phyloP scores from a whole-genome alignment of 805 yeast genomes.

The Kockiozyma suomiensis region DNA sequence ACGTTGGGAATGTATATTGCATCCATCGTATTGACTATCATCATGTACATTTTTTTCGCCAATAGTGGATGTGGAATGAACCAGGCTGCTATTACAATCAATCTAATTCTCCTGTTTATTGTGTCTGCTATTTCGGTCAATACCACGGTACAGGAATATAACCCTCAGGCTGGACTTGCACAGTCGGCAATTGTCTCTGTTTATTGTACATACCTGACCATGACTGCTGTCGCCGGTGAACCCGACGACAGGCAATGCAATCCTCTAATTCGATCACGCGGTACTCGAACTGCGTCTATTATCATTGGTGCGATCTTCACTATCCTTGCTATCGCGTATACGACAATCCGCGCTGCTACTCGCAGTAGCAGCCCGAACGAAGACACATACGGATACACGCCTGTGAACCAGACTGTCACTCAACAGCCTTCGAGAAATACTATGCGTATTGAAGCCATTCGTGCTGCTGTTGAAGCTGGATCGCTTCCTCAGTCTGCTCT shows the following conservation, averaged over 20 bases:
- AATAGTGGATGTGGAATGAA: constrained; percentile 83
- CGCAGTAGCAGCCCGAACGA: constrained; percentile 46
- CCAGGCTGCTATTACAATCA: constrained; percentile 79
- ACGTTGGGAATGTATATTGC: constrained; percentile 82
- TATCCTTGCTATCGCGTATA: constrained; percentile 91
- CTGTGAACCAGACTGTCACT: constrained; percentile 38
- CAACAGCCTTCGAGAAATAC: constrained; percentile 60
- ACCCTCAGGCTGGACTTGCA: constrained; percentile 94
- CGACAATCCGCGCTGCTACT: constrained; percentile 96
- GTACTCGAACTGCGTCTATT: constrained; percentile 86
- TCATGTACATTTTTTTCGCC: constrained; percentile 85
- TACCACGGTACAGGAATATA: constrained; percentile 84
- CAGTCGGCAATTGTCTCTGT: constrained; percentile 95
- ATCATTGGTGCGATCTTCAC: constrained; percentile 92
- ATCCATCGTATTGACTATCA: constrained; percentile 67
- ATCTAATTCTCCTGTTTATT: constrained; percentile 63
- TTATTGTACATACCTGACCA: constrained; percentile 86
- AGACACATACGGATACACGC: constrained; percentile 25
- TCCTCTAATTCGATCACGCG: constrained; percentile 84
- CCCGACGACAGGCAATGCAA: constrained; percentile 94
- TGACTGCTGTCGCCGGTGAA: constrained; percentile 93
- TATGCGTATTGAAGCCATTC: constrained; percentile 82
- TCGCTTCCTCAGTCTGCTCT: constrained; percentile 91
- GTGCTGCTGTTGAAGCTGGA: constrained; percentile 96
- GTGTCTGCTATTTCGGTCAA: constrained; percentile 73